Evolutionary conservation across 2,329 filamentous ascomycete species (phyloP).

Genomic region (Hypoxylon sp.): DNA sequence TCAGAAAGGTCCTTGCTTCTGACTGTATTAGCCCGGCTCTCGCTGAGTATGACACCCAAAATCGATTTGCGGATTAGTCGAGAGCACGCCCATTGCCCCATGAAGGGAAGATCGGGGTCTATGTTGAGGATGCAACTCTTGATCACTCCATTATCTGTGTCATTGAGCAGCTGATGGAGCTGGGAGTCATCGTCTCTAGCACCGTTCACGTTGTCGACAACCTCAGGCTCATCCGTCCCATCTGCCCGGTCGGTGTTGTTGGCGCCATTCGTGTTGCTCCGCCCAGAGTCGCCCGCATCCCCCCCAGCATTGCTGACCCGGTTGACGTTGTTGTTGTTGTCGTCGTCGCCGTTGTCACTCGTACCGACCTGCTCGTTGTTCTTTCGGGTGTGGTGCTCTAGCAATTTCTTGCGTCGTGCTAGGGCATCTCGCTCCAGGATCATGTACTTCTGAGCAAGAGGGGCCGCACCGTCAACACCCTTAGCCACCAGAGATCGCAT

Average conservation of each 20-base stretch:
- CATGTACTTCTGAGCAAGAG: not conserved
- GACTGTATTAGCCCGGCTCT: not conserved
- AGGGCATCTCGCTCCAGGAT: not conserved
- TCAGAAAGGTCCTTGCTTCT: not conserved
- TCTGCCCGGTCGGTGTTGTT: too few relatives aligned
- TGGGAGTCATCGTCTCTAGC: too few relatives aligned
- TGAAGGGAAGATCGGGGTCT: not conserved
- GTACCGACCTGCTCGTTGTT: too few relatives aligned
- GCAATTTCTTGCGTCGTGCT: not conserved
- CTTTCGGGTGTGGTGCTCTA: not conserved
- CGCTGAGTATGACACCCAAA: not conserved
- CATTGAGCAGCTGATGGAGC: not conserved
- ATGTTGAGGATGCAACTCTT: not conserved
- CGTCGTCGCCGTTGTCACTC: too few relatives aligned
- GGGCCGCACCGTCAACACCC: too few relatives aligned
- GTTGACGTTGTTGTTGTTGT: too few relatives aligned
- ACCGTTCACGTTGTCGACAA: too few relatives aligned
- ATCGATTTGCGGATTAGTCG: not conserved
- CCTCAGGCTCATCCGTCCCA: too few relatives aligned
- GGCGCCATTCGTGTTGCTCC: not conserved
- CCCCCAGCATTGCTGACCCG: too few relatives aligned
- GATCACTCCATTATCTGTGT: not conserved
- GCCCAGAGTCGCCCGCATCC: too few relatives aligned
- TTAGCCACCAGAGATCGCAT: not conserved
- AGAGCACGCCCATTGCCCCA: not conserved